A percentile compares a stretch with the other conserved stretches of the same genome.
phyloP scores from a whole-genome alignment of 148 eudicot species.

The Hydrangea macrophylla region DNA sequence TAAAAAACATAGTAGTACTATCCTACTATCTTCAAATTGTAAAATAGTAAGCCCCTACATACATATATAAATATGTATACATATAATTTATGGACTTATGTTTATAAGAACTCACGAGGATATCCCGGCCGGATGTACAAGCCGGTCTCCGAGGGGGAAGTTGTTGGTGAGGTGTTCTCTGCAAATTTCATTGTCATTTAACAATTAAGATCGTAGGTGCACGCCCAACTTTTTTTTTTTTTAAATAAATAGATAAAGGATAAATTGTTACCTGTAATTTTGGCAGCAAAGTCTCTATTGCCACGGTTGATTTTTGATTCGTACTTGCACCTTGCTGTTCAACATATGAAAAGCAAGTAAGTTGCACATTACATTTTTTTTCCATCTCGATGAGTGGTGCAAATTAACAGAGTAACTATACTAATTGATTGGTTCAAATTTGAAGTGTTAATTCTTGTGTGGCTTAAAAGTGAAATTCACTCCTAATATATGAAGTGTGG shows the following conservation, averaged over 20 bases:
- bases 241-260: not conserved
- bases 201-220: not conserved
- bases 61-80: too few species aligned
- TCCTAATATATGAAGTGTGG: not conserved
- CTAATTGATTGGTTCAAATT: too few species aligned
- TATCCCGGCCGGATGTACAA: slow-evolving; percentile 50
- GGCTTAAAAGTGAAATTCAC: too few species aligned
- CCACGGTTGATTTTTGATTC: slow-evolving; percentile 41
- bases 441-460: too few species aligned
- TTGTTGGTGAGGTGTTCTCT: slow-evolving; percentile 89
- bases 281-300: slow-evolving; percentile 63
- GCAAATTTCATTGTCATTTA: slow-evolving; percentile 2
- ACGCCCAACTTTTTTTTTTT: too few species aligned
- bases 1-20: too few species aligned
- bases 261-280: slow-evolving; percentile 58
- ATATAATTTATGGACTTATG: too few species aligned
- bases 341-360: not conserved
- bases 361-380: too few species aligned
- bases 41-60: too few species aligned
- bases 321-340: slow-evolving; percentile 64
- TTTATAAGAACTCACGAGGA: slow-evolving; percentile 31
- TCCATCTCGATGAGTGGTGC: too few species aligned
- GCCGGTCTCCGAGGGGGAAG: slow-evolving; percentile 64
- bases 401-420: too few species aligned
- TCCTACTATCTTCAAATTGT: too few species aligned